phyloP scores from a whole-genome alignment of 257 asterid species.

The Nicotiana attenuata region DNA sequence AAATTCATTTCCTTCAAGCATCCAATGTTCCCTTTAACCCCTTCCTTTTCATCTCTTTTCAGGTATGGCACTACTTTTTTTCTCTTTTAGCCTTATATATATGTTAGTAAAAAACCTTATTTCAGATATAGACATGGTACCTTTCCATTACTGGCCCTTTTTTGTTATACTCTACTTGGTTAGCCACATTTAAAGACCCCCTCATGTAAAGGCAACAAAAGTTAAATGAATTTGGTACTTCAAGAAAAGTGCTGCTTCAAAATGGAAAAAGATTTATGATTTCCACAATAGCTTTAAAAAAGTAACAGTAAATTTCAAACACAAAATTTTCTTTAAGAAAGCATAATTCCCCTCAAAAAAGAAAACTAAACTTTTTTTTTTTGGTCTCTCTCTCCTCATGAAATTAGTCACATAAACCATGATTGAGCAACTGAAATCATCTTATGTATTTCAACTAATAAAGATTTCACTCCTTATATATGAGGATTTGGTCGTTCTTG shows the following conservation, averaged over 20 bases:
- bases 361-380: too few relatives aligned
- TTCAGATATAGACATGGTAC: background rate
- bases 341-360: background rate
- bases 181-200: conserved; percentile 15
- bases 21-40: conserved; percentile 58
- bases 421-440: background rate
- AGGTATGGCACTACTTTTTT: conserved; percentile 24
- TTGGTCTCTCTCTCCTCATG: background rate
- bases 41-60: conserved; percentile 52
- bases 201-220: background rate
- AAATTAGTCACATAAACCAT: background rate
- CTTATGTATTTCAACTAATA: background rate
- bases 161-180: conserved; percentile 28
- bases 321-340: background rate
- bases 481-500: background rate
- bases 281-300: background rate
- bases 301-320: background rate
- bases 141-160: conserved; percentile 13
- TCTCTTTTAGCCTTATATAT: background rate
- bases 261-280: conserved; percentile 1
- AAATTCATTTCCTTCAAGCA: conserved; percentile 46
- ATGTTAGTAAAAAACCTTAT: background rate
- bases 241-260: background rate
- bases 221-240: background rate
- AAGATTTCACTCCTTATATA: background rate